These are phyloP conservation scores for Trichoderma hamatum DNA, from an alignment of 2,329 filamentous ascomycete species.

Conservation along the genomic window DNA sequence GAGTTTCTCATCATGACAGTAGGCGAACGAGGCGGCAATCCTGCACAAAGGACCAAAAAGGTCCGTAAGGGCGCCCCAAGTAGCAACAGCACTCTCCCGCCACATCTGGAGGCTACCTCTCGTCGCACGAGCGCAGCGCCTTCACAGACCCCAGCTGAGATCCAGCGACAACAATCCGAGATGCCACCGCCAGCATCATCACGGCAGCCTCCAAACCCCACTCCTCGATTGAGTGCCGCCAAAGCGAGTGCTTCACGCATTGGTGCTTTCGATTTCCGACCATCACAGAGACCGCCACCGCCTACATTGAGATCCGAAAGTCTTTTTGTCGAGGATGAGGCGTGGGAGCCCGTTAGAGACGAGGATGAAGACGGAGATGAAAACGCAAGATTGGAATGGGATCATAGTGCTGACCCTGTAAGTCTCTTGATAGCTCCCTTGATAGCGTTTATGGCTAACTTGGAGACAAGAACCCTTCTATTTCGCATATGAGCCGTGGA, in stretches of 20 bases:
- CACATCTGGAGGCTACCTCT: slow-evolving; percentile 53
- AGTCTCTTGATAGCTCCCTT: slow-evolving; percentile 34
- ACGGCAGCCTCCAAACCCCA: slow-evolving; percentile 37
- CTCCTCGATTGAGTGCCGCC: slow-evolving; percentile 41
- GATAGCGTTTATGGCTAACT: slow-evolving; percentile 35
- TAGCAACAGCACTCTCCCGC: slow-evolving; percentile 33
- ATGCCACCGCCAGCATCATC: slow-evolving; percentile 33
- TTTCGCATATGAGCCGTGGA: slow-evolving; percentile 48
- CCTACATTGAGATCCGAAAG: slow-evolving; percentile 66
- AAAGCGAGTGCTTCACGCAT: slow-evolving; percentile 43
- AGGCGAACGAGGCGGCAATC: slow-evolving; percentile 62
- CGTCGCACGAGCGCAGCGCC: slow-evolving; percentile 48
- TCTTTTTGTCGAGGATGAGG: slow-evolving; percentile 75
- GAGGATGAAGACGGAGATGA: slow-evolving; percentile 66
- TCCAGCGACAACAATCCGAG: slow-evolving; percentile 29
- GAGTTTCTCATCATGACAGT: slow-evolving; percentile 84
- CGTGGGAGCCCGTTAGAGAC: slow-evolving; percentile 70
- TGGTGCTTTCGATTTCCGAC: slow-evolving; percentile 51
- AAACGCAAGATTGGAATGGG: slow-evolving; percentile 72
- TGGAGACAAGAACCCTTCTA: slow-evolving; percentile 46
- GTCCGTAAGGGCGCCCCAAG: slow-evolving; percentile 45
- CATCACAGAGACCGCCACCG: slow-evolving; percentile 57
- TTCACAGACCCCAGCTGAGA: slow-evolving; percentile 37
- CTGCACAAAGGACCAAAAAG: slow-evolving; percentile 53
- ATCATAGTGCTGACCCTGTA: slow-evolving; percentile 67